A percentile compares a stretch with the other conserved stretches of the same genome.
These are phyloP conservation scores for Simmondsia chinensis DNA, from an alignment of 148 eudicot species.

Conservation along the genomic window DNA sequence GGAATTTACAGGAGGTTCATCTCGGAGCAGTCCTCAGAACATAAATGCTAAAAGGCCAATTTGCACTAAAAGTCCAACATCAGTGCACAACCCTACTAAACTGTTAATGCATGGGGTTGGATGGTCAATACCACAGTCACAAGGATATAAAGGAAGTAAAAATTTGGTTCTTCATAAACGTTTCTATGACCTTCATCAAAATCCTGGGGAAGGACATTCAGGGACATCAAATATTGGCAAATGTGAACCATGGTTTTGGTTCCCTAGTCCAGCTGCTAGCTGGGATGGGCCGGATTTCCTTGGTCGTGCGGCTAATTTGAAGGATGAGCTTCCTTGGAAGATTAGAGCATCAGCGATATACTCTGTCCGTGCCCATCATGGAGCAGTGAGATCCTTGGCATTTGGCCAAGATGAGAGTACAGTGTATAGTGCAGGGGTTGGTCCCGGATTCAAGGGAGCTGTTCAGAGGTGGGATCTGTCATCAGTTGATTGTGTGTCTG, in stretches of 20 bases:
- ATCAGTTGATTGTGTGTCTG: conserved; percentile 55
- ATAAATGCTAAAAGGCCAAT: conserved; percentile 25
- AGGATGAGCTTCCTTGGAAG: conserved; percentile 97
- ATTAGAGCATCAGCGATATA: conserved; percentile 81
- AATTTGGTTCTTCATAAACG: conserved; percentile 37
- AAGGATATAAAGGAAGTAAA: conserved; percentile 41
- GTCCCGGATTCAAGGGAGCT: conserved; percentile 91
- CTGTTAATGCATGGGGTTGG: conserved; percentile 79
- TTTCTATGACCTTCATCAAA: conserved; percentile 30
- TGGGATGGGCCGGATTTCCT: conserved; percentile 81
- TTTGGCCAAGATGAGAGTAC: conserved; percentile 80
- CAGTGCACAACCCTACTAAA: conserved; percentile 54
- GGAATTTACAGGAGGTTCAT: conserved; percentile 67
- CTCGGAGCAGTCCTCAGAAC: conserved; percentile 37
- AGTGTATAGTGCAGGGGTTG: conserved; percentile 87
- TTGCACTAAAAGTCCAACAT: conserved; percentile 32
- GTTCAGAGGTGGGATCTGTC: conserved; percentile 91
- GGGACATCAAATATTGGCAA: conserved; percentile 35
- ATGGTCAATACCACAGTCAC: conserved; percentile 91
- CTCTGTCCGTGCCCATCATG: conserved; percentile 89
- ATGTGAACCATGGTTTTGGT: conserved; percentile 95
- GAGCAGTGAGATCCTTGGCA: conserved; percentile 74
- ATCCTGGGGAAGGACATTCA: conserved; percentile 20
- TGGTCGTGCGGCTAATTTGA: conserved; percentile 60
- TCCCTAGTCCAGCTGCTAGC: conserved; percentile 69